These are phyloP conservation scores for Talaromyces sp. DNA, from an alignment of 2,329 filamentous ascomycete species.

Conservation along the genomic window DNA sequence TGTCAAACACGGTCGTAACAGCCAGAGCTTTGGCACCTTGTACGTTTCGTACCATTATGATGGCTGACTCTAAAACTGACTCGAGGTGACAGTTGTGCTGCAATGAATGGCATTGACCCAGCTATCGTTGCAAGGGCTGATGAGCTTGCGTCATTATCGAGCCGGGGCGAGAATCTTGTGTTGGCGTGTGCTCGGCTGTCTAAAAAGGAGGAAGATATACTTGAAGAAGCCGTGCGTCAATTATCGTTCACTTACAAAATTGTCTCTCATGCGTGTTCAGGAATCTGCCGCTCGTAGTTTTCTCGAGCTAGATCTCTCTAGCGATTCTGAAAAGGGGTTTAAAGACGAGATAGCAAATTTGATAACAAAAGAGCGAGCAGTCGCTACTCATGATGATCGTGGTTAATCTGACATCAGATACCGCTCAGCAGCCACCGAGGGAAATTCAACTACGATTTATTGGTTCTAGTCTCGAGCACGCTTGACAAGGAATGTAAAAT, in stretches of 20 bases:
- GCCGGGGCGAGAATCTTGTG: conserved; percentile 70
- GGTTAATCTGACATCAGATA: not conserved
- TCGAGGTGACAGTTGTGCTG: conserved; percentile 58
- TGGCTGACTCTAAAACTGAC: not conserved
- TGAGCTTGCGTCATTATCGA: conserved; percentile 62
- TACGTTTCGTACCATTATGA: conserved; percentile 20
- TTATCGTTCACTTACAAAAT: not conserved
- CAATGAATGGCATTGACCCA: conserved; percentile 73
- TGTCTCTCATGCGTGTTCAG: conserved; percentile 12
- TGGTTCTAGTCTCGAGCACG: no score
- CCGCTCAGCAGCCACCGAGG: not conserved
- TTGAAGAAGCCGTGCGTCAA: conserved; percentile 59
- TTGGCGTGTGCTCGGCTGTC: conserved; percentile 65
- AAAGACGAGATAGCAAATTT: conserved; percentile 2
- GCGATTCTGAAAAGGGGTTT: not conserved
- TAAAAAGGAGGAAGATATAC: conserved; percentile 55
- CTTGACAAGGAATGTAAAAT: no score
- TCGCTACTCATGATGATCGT: not conserved
- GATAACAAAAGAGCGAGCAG: not conserved
- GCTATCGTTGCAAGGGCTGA: conserved; percentile 71
- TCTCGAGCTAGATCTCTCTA: conserved; percentile 40
- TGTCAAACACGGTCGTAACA: conserved; percentile 60
- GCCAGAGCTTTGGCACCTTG: conserved; percentile 75
- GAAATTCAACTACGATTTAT: not conserved
- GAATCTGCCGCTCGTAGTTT: conserved; percentile 57